Base-by-base conservation (phyloP, 352 stramenopile genomes). In the Pythium periplocum region DNA sequence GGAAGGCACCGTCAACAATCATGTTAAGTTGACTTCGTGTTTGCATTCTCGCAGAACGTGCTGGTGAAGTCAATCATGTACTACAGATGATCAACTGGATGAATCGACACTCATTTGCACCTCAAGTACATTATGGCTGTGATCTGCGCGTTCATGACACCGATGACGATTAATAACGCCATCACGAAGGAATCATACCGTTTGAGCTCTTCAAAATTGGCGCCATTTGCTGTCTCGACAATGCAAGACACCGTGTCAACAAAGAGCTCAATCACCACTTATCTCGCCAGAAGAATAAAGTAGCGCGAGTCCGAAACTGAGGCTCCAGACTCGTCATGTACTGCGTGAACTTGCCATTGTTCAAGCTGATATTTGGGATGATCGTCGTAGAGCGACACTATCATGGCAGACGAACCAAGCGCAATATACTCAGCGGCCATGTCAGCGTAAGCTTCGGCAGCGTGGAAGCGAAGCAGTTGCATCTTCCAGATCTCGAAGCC, bases 381-480 rank as follows among this genome's bases (percentile, higher is more conserved):
- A 39, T 64, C 56, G 36, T 48, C 61, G 47, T 66, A 74, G 11
- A 75, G 62, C 34, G 59, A 69, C 34, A 75, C 32, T 4, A 74
- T 69, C 1, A 63, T 61, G 12, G 56, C 45, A 26, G 63, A 71
- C 35, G 66, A 74, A 5, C 56, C 57, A 41, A 78, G 64, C 6
- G 69, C 66, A 6, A 78, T 75, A 43, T 78, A 78, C 50, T 75
- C 66, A 17, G 59, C 57, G 17, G 62, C 58, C 60, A 76, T 76
- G 42, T 70, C 55, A 17, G 55, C 61, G 35, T 66, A 51, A 11
- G 57, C 36, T 17, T 53, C 36, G 4, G 50, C 50, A 8, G 40
- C 32, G 30, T 49, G 50, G 48, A 44, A 53, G 6, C 6, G 12
- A 7, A 53, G 8, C 8, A 41, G 32, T 34, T 37, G n/a, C 4